These are phyloP conservation scores for Colletotrichum graminicola DNA, from an alignment of 2,329 filamentous ascomycete genomes.

Conservation along the genomic window DNA sequence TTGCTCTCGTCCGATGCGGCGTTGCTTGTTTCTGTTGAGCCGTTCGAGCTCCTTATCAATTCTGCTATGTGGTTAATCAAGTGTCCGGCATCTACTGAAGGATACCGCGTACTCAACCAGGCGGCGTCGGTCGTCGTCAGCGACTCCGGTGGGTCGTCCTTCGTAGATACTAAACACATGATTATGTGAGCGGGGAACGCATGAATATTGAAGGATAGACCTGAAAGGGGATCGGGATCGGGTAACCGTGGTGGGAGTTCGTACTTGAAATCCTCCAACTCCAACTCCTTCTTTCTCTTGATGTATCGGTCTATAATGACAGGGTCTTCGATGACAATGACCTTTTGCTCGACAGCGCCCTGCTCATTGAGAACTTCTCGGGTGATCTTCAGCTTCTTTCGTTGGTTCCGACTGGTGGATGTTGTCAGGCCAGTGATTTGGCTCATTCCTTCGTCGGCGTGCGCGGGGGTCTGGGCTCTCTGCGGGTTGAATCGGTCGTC, in stretches of 20 bases:
- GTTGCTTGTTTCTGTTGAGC: constrained; percentile 91
- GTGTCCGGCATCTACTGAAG: constrained; percentile 34
- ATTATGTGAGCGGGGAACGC: constrained; percentile 42
- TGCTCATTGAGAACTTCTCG: constrained; percentile 66
- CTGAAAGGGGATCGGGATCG: constrained; percentile 29
- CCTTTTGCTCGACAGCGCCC: constrained; percentile 69
- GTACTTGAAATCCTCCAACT: constrained; percentile 66
- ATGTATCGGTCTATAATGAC: constrained; percentile 91
- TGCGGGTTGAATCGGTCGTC: constrained; percentile 80
- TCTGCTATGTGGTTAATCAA: constrained; percentile 55
- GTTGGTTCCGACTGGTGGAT: constrained; percentile 72
- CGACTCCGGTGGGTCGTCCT: constrained; percentile 41
- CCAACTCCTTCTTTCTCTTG: constrained; percentile 78
- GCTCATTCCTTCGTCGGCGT: constrained; percentile 82
- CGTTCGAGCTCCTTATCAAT: constrained; percentile 82
- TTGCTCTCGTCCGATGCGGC: constrained; percentile 89
- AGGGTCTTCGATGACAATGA: constrained; percentile 80
- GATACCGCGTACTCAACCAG: constrained; percentile 41
- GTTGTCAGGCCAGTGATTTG: constrained; percentile 80
- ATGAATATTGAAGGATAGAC: constrained; percentile 36
- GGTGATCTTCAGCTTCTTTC: constrained; percentile 79
- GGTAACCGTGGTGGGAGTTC: constrained; percentile 23
- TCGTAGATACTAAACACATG: constrained; percentile 43
- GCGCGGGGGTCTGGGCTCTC: constrained; percentile 75
- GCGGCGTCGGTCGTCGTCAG: constrained; percentile 41